Evolutionary conservation across 2,329 filamentous ascomycete genomes (phyloP), one percentile per base, ranked within the genome.

Genomic region (Cladosporium sp.): DNA sequence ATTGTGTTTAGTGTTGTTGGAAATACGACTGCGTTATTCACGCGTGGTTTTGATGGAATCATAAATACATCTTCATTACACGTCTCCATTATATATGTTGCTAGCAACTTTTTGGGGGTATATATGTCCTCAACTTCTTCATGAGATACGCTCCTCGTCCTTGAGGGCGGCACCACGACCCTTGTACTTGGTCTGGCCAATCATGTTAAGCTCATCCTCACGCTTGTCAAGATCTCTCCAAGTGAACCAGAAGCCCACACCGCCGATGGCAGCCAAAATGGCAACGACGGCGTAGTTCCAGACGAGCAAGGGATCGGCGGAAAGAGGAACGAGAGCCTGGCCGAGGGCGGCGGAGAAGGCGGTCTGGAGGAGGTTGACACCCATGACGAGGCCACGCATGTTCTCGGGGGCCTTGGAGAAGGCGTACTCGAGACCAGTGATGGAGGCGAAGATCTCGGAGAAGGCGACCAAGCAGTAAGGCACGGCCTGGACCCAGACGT

Each of bases 191-290:
- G 66, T 64, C 49, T 58, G 52, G 58, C 74, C 68, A 70, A 84
- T 73, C 80, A 84, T 81, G 72, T 92, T 92, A 64, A 88, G 75
- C 66, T 80, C 77, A 70, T 91, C 88, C 69, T 92, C 89, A 63
- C 86, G 77, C 17, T 22, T 38, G 40, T 58, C 55, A 15, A 58
- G 55, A n/a, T 25, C 20, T 17, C 55, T 42, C 55, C 55, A 58
- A 6, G 55, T 58, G 55, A 58, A 58, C 55, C 55, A 58, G 47
- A 58, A 58, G 9, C 55, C 55, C 11, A 58, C 8, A 25, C 55
- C 55, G 28, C 55, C 55, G 15, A 20, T 14, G 8, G 47, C 39
- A 37, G 55, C 55, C 6, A 58, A 36, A n/a, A 58, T 30, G 25
- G 55, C 49, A 3, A 58, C 55, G 19, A 58, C 14, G n/a, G 43